Conservation (phyloP, 148 eudicot species). For the Chenopodium suecicum region DNA sequence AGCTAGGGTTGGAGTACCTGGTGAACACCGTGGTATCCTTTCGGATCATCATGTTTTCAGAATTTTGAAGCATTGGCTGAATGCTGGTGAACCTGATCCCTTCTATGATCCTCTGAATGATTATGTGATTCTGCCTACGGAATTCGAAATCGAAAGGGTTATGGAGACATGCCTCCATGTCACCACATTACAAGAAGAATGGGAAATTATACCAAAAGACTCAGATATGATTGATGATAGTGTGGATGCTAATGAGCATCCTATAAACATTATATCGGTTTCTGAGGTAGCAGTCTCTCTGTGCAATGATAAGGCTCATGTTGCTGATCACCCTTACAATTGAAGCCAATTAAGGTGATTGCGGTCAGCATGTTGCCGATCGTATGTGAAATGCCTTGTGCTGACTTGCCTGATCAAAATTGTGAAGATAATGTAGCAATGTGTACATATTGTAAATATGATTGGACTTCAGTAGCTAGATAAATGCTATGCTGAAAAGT, state of each 20-base stretch:
- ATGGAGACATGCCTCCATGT: conserved; percentile 46
- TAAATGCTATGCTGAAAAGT: neutral
- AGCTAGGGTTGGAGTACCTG: conserved; percentile 93
- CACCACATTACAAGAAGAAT: conserved; percentile 64
- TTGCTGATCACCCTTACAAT: neutral
- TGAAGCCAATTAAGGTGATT: neutral
- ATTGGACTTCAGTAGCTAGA: neutral
- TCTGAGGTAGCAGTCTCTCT: conserved; percentile 25
- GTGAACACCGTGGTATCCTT: conserved; percentile 91
- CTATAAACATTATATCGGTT: conserved; percentile 15
- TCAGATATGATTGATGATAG: conserved; percentile 14
- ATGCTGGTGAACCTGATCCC: conserved; percentile 85
- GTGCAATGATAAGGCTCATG: conserved; percentile 10
- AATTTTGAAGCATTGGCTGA: conserved; percentile 82
- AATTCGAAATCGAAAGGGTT: conserved; percentile 56
- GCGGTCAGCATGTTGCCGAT: neutral
- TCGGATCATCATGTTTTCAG: conserved; percentile 82
- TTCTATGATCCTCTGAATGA: conserved; percentile 87
- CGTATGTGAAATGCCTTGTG: neutral
- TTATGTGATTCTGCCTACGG: conserved; percentile 84
- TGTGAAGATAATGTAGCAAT: neutral
- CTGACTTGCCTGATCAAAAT: neutral
- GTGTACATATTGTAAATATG: neutral
- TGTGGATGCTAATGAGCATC: conserved; percentile 17
- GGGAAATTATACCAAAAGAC: conserved; percentile 52